A percentile compares a stretch with the other conserved stretches of the same genome.
Conservation (phyloP, 2,329 filamentous ascomycete genomes). For the Aspergillus persii region DNA sequence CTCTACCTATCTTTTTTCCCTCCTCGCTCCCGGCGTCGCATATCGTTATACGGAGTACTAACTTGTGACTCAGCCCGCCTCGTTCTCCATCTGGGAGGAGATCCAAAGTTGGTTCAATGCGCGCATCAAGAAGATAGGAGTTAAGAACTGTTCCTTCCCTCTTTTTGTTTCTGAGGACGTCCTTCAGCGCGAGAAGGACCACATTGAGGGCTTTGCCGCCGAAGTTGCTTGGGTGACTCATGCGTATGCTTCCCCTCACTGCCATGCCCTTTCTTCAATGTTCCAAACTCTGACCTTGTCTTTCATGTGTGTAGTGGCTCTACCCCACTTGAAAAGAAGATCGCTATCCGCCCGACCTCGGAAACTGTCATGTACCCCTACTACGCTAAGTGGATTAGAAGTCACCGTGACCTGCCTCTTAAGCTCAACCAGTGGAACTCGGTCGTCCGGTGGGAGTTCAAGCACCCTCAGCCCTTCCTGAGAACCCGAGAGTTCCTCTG, state of each 20-base stretch:
- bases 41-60: conserved; percentile 8
- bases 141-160: conserved; percentile 95
- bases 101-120: conserved; percentile 58
- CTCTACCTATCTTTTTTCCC: background rate
- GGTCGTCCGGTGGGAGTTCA: conserved; percentile 93
- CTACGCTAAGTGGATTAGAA: conserved; percentile 95
- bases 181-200: conserved; percentile 82
- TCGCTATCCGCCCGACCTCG: conserved; percentile 67
- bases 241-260: conserved; percentile 35
- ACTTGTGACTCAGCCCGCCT: conserved; percentile 51
- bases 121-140: conserved; percentile 84
- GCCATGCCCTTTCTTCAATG: background rate
- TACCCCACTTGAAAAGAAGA: conserved; percentile 81
- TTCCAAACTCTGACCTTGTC: conserved; percentile 4
- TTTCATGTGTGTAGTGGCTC: conserved; percentile 62
- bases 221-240: conserved; percentile 54
- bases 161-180: conserved; percentile 94
- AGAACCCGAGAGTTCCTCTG: conserved; percentile 93
- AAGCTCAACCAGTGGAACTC: conserved; percentile 98
- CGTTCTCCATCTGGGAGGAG: conserved; percentile 66
- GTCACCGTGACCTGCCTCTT: conserved; percentile 89
- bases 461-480: conserved; percentile 82
- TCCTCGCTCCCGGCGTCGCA: background rate
- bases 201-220: conserved; percentile 97
- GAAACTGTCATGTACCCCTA: conserved; percentile 92